A percentile compares a stretch with the other conserved stretches of the same genome.
phyloP scores from a whole-genome alignment of 2,329 filamentous ascomycete species.

The Ophiostoma sp. region DNA sequence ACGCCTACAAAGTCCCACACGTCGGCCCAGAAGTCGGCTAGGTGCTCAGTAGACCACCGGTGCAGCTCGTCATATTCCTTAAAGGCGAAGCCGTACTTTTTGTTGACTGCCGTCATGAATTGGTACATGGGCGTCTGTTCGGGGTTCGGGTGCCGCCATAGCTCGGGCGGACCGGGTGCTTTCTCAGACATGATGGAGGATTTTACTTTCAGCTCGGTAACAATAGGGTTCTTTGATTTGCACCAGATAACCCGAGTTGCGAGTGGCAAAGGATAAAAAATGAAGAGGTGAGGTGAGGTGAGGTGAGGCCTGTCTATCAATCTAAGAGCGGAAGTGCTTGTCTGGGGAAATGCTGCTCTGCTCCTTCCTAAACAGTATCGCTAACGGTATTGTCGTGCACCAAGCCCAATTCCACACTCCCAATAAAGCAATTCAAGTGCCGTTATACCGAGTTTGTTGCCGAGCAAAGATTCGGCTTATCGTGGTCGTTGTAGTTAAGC shows the following conservation, averaged over 20 bases:
- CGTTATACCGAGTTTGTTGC: not conserved
- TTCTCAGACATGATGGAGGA: not conserved
- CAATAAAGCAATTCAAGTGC: not conserved
- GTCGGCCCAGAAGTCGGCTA: conserved; percentile 75
- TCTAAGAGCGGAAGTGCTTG: not conserved
- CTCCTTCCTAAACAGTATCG: not conserved
- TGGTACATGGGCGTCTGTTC: conserved; percentile 63
- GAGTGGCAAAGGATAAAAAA: not conserved
- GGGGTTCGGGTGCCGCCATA: conserved; percentile 69
- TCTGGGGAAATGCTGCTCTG: not conserved
- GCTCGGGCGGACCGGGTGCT: conserved; percentile 28
- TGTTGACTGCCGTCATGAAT: conserved; percentile 65
- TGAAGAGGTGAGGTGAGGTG: not conserved
- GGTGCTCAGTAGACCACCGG: conserved; percentile 75
- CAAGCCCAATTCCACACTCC: not conserved
- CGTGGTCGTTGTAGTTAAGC: not conserved
- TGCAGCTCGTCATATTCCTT: conserved; percentile 69
- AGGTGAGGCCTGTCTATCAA: not conserved
- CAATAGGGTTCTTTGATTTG: not conserved
- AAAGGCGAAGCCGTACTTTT: conserved; percentile 59
- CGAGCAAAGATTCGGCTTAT: conserved; percentile 5
- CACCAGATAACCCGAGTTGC: not conserved
- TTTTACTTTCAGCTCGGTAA: not conserved
- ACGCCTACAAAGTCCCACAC: conserved; percentile 80
- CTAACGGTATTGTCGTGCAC: not conserved